Conservation (phyloP, 352 stramenopile genomes). For the Globisporangium parvum region DNA sequence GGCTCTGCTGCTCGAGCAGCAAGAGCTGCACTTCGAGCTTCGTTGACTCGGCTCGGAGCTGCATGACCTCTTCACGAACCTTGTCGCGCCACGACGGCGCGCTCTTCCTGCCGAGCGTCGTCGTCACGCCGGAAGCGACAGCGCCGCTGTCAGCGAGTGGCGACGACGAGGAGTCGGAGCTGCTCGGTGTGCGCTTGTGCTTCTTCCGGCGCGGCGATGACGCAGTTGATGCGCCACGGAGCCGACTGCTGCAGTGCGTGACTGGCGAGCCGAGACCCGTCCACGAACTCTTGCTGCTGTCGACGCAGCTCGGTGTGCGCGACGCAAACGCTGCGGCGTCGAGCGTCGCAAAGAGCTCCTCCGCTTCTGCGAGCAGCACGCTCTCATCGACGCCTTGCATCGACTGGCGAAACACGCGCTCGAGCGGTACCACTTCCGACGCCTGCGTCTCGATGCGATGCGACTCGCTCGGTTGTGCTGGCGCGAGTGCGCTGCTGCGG, state of each 20-base stretch:
- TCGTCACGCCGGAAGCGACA: neutral
- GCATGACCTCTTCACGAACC: conserved; percentile 1
- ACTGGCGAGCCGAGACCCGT: neutral
- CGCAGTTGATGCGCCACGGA: neutral
- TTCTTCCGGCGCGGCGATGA: neutral
- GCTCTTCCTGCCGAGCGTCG: neutral
- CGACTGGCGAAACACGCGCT: neutral
- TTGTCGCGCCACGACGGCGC: conserved; percentile 1
- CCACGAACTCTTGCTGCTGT: neutral
- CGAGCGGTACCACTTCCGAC: neutral
- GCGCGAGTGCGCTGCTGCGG: neutral
- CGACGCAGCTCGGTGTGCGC: neutral
- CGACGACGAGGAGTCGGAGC: neutral
- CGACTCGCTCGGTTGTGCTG: neutral
- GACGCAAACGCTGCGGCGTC: conserved; percentile 2
- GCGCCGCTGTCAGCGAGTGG: neutral
- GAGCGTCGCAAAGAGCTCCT: conserved; percentile 6
- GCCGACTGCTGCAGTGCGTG: no score
- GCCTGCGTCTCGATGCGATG: neutral
- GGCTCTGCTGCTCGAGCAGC: neutral
- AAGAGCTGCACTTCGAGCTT: conserved; percentile 7
- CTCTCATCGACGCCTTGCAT: conserved; percentile 8
- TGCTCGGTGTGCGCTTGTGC: neutral
- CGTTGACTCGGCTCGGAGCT: neutral
- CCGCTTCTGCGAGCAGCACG: conserved; percentile 7